Evolutionary conservation across 2,329 filamentous ascomycete species (phyloP), one percentile per base, ranked within the genome.

Genomic region (Xylariomycetidae sp.): DNA sequence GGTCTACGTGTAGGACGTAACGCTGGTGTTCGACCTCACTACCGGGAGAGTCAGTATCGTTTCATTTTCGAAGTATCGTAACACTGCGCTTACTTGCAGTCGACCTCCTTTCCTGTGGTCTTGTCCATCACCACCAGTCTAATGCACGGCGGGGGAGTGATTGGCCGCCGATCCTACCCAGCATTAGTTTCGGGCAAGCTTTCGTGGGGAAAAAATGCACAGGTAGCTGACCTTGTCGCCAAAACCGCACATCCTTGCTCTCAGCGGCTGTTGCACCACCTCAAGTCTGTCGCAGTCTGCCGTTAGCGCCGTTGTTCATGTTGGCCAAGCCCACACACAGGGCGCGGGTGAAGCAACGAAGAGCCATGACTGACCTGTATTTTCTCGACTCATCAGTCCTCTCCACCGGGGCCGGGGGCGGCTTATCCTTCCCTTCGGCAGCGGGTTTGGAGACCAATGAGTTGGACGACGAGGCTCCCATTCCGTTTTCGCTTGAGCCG

Each of bases 231-330:
- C 86, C 74, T 96, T 98, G 67, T 98, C 92, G 42, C 92, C 92
- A 64, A 96, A 98, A 6, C 92, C 92, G 65, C 92, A 98, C 92
- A 96, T 96, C 41, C 92, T 85, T 46, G 92, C 92, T 50, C 92
- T 79, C 50, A 86, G 74, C 31, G 92, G 92, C 60, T 96, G 88
- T 65, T 98, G 92, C 46, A 85, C 79, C 39, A 95, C 86, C 46
- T 81, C 69, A 31, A 95, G 72, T 41, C 79, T 83, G 45, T 40
- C 17, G 5, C 23, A 29, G 31, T 35, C 19, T 23, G 30, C 35
- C 35, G 39, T 54, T 33, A 54, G 41, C 23, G 6, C n/a, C n/a
- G n/a, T n/a, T n/a, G n/a, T n/a, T n/a, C n/a, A n/a, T n/a, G n/a
- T n/a, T n/a, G n/a, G n/a, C n/a, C n/a, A n/a, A n/a, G n/a, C n/a